Percentiles rank a stretch among this genome's conserved stretches.
phyloP scores from a whole-genome alignment of 176 grass and related monocot species.

The Juncus inflexus region DNA sequence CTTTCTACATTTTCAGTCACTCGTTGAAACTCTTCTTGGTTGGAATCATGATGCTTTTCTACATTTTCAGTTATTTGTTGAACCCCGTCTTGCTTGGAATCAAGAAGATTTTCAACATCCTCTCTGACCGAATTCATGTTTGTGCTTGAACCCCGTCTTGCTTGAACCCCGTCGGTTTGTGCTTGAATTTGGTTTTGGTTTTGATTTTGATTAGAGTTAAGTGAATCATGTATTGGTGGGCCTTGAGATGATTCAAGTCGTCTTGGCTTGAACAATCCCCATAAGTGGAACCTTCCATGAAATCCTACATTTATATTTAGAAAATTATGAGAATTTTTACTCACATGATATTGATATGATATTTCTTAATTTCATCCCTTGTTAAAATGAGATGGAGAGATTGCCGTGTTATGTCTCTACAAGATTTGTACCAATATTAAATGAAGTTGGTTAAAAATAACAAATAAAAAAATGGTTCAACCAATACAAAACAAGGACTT shows the following conservation, averaged over 20 bases:
- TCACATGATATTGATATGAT: no score
- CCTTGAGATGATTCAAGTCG: not conserved
- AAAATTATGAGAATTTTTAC: not conserved
- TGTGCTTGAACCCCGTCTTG: not conserved
- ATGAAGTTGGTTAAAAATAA: not conserved
- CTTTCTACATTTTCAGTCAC: no score
- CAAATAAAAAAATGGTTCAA: not conserved
- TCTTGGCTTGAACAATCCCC: conserved; percentile 17
- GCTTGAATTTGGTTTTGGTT: not conserved
- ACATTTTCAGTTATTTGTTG: no score
- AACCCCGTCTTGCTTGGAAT: not conserved
- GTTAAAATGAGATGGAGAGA: not conserved
- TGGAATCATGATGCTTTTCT: no score
- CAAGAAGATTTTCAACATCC: not conserved
- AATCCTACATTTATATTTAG: conserved; percentile 14
- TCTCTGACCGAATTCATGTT: not conserved
- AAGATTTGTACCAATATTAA: not conserved
- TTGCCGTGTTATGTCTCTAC: not conserved
- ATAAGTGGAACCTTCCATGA: conserved; percentile 18
- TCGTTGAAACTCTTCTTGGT: no score
- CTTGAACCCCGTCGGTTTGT: not conserved
- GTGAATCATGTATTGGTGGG: not conserved
- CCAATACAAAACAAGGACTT: not conserved
- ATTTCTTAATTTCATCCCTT: no score
- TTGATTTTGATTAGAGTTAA: not conserved